Evolutionary conservation across 345 rosid species (phyloP), one percentile per base, ranked within the genome.

Genomic region (Lepidium aucheri): DNA sequence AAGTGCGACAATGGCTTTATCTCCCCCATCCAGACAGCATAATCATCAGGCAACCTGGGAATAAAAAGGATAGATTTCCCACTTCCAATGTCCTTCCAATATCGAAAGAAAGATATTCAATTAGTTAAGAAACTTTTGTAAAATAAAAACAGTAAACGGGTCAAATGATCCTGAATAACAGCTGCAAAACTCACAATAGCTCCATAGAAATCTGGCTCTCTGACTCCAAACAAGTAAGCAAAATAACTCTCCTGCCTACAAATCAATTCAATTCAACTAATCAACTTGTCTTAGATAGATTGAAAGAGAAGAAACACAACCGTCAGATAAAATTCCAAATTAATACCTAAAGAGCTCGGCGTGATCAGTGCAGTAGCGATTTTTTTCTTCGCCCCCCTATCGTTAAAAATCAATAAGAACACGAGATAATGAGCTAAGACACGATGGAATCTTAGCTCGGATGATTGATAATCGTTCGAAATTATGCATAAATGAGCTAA

Each of bases 21-120:
- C 80, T 86, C 86, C 50, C 98, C 98, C 77, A 88, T 63, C 96
- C 98, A 91, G 40, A 91, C 91, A 65, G 98, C 96, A 77, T 85
- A 86, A 16, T 88, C 96, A 47, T 80, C 79, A 53, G 97, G 86
- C 61, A 92, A 75, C 58, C 94, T 77, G 33, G 98, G 98, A 52
- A 80, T 84, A 72, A 92, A 89, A 35, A 92, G 88, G 64, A 92
- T 73, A 54, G 97, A 86, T 20, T 83, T 78, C 60, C 98, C 97
- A 45, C 83, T 89, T 18, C 70, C 82, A 62, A 92, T 76, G 65
- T 92, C 98, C 98, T 91, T 82, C 46, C 78, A 33, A 32, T 38
- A 54, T 1, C 34, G 10, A 40, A 41, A 61, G 7, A 24, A 3
- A 1, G 39, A n/a, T 30, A n/a, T 24, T 33, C 38, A 35, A 35